These are phyloP conservation scores for Mitragyna speciosa DNA, from an alignment of 257 asterid species.

Conservation along the genomic window DNA sequence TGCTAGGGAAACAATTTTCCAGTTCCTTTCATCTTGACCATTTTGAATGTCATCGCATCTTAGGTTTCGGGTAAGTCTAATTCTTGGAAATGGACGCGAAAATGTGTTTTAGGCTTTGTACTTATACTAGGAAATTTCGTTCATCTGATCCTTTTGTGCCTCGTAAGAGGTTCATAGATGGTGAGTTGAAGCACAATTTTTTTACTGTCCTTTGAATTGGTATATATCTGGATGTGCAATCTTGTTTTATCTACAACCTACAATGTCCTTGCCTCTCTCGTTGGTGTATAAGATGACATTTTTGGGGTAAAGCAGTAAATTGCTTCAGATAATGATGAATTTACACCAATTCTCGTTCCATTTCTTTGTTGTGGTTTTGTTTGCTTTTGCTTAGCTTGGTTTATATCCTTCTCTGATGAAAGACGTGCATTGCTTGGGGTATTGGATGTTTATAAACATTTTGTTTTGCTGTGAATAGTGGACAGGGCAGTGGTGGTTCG, in stretches of 20 bases:
- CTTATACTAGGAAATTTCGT: background rate
- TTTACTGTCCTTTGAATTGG: background rate
- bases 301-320: background rate
- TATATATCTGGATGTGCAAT: background rate
- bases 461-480: constrained; percentile 23
- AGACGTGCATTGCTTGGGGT: background rate
- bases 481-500: constrained; percentile 47
- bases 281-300: background rate
- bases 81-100: background rate
- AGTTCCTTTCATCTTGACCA: background rate
- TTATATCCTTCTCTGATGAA: background rate
- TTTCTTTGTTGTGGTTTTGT: background rate
- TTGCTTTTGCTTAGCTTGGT: background rate
- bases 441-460: background rate
- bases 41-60: background rate
- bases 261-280: background rate
- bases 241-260: background rate
- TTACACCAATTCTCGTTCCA: background rate
- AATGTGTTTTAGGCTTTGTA: background rate
- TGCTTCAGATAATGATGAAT: background rate
- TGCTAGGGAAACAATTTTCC: background rate
- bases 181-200: background rate
- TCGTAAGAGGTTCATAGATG: background rate
- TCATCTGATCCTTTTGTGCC: background rate
- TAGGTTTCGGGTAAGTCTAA: background rate